Evolutionary conservation across 305 asterid genomes (phyloP).

Genomic region (Striga hermonthica): DNA sequence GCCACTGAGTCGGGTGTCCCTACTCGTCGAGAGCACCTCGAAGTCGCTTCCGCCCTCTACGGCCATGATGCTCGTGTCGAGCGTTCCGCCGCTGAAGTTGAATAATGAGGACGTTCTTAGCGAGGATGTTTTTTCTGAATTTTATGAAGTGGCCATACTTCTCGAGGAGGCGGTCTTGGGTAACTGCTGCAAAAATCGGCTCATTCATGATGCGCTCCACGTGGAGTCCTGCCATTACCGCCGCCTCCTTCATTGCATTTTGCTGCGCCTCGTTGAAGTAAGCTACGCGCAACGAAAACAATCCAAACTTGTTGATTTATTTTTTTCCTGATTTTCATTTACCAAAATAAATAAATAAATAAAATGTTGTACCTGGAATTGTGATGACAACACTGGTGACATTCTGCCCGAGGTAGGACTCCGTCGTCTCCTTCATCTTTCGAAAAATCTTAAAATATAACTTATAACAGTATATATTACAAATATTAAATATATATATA

Average conservation of each 20-base stretch:
- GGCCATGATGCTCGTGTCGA: slow-evolving; percentile 34
- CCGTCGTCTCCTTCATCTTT: not conserved
- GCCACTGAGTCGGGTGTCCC: slow-evolving; percentile 40
- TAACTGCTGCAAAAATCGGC: slow-evolving; percentile 40
- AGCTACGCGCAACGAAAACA: too few species aligned
- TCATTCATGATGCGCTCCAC: slow-evolving; percentile 36
- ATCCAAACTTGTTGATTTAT: too few species aligned
- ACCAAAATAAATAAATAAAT: too few species aligned
- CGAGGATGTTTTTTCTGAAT: slow-evolving; percentile 34
- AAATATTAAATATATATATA: too few species aligned
- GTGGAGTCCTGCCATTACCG: slow-evolving; percentile 33
- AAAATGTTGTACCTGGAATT: not conserved
- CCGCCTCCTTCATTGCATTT: slow-evolving; percentile 37
- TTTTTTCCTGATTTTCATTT: too few species aligned
- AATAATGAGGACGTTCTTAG: too few species aligned
- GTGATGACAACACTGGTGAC: not conserved
- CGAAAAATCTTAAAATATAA: too few species aligned
- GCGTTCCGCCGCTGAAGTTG: slow-evolving; percentile 38
- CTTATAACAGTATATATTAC: too few species aligned
- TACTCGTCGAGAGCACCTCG: slow-evolving; percentile 36
- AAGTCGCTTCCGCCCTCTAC: slow-evolving; percentile 28
- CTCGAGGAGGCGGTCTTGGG: slow-evolving; percentile 35
- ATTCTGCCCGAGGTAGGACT: not conserved
- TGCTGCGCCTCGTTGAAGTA: slow-evolving; percentile 34
- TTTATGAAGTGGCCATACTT: slow-evolving; percentile 23